Conservation (phyloP, 306 rosid species). For the Sophora flavescens region DNA sequence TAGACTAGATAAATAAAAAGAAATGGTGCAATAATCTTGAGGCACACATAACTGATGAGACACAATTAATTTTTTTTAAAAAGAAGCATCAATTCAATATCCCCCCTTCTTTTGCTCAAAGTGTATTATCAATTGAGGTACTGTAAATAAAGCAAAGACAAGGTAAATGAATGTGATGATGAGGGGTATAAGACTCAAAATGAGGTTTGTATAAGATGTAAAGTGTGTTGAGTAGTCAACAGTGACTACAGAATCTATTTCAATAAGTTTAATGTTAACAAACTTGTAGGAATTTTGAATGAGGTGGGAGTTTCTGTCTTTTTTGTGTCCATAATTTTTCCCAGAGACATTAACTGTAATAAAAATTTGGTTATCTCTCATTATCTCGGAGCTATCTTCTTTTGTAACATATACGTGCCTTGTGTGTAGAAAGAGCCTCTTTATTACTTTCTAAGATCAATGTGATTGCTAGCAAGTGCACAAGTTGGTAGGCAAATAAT, state of each 20-base stretch:
- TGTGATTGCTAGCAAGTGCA: conserved; percentile 26
- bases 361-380: conserved; percentile 5
- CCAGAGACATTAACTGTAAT: conserved; percentile 6
- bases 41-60: neutral
- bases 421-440: neutral
- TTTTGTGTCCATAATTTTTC: neutral
- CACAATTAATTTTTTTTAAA: neutral
- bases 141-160: neutral
- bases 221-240: neutral
- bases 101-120: neutral
- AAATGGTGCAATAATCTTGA: neutral
- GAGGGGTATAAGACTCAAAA: neutral
- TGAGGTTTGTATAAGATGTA: neutral
- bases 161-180: conserved; percentile 14
- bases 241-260: neutral
- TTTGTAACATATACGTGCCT: neutral
- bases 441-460: neutral
- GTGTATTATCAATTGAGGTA: neutral
- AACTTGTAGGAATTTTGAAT: neutral
- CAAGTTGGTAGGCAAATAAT: conserved; percentile 24
- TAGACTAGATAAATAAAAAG: neutral
- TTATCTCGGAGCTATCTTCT: conserved; percentile 17
- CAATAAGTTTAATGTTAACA: neutral
- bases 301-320: neutral
- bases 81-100: neutral